Evolutionary conservation across 129 eudicot species (phyloP).

Genomic region (Chrysanthemum lavandulifolium): DNA sequence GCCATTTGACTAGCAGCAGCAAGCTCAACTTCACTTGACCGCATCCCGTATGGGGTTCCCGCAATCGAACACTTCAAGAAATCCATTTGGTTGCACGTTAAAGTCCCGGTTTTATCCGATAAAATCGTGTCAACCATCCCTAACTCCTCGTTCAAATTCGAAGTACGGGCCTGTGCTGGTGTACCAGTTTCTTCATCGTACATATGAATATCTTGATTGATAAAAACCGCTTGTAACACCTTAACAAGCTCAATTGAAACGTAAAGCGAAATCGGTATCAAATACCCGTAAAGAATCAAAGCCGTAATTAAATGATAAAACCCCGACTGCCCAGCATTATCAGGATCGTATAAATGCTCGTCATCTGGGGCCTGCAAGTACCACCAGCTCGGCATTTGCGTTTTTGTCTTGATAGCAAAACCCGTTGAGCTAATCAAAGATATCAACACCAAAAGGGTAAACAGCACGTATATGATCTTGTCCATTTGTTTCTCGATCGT

Average conservation of each 20-base stretch:
- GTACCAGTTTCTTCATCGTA: constrained; percentile 93
- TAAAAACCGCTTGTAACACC: constrained; percentile 89
- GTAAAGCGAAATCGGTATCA: constrained; percentile 92
- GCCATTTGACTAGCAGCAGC: constrained; percentile 98
- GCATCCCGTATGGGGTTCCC: constrained; percentile 73
- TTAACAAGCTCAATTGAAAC: constrained; percentile 96
- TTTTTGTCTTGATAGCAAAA: constrained; percentile 66
- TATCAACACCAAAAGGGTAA: constrained; percentile 76
- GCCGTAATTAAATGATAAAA: constrained; percentile 87
- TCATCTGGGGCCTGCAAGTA: constrained; percentile 64
- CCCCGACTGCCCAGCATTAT: constrained; percentile 54
- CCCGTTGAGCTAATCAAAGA: constrained; percentile 79
- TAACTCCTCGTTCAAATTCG: constrained; percentile 93
- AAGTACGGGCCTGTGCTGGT: constrained; percentile 92
- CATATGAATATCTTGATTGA: constrained; percentile 83
- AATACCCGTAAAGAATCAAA: constrained; percentile 83
- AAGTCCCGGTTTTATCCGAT: constrained; percentile 97
- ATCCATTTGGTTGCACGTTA: constrained; percentile 98
- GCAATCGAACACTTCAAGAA: constrained; percentile 93
- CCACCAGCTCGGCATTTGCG: constrained; percentile 84
- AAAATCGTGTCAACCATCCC: constrained; percentile 96
- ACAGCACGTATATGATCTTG: constrained; percentile 83
- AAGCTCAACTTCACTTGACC: constrained; percentile 86
- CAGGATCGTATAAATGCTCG: constrained; percentile 45
- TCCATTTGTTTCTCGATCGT: constrained; percentile 93